Evolutionary conservation across 768 basidiomycete species (phyloP), one percentile per base, ranked within the genome.

Genomic region (Ramaria sp.): DNA sequence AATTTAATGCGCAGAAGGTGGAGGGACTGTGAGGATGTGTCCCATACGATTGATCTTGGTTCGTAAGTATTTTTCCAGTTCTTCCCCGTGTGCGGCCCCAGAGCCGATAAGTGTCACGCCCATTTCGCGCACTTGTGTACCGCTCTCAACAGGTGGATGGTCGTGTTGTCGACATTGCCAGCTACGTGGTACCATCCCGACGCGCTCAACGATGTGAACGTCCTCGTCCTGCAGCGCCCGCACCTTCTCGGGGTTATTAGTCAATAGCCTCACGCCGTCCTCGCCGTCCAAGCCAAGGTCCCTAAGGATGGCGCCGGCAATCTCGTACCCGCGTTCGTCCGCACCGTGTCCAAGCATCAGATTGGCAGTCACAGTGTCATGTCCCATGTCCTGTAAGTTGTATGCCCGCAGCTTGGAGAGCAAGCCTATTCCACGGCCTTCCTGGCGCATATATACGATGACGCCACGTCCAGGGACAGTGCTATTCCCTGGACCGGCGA

Each of bases 21-120:
- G 42, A 11, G 61, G 39, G 3, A 70, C 45, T 11, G 85, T 82
- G 27, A 96, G 73, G 74, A 95, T 84, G 68, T 99, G 96, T 12
- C 96, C 96, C 96, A 99, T 99, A 59, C 87, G 78, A 67, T 91
- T 72, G n/a, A 98, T 84, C 69, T 99, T 99, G 39, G 96, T 98
- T 68, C 88, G 80, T 64, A 99, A 70, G 68, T 99, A 99, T 71
- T 87, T 91, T 65, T 98, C 92, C 64, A 99, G 69, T 65, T 99
- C 96, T 56, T 82, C 81, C 1, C 92, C 90, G 54, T 83, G 72
- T 9, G 86, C 86, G 30, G 78, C 78, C 15, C 84, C 81, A 10
- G 83, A 86, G 4, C 91, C 91, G 42, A 93, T 84, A 70, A 92
- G 76, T 42, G 89, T 88, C 9, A 83, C 86, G 1, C 90, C 91